Percentiles rank a stretch among this genome's conserved stretches.
phyloP scores from a whole-genome alignment of 2,329 filamentous ascomycete species.

The Cladosporium sp. region DNA sequence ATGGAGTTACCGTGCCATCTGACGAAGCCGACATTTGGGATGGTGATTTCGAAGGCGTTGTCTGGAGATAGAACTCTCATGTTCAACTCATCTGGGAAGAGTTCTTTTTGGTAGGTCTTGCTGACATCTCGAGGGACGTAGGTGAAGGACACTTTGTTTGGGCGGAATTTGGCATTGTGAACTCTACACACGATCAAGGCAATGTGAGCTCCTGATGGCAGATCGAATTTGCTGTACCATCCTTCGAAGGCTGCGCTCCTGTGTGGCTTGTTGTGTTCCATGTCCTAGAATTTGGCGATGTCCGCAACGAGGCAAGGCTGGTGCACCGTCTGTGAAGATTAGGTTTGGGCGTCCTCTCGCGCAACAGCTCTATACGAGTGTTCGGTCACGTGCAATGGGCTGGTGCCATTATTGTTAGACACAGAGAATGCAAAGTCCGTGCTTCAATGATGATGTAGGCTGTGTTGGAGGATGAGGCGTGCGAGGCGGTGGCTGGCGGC shows the following conservation, averaged over 20 bases:
- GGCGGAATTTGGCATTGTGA: constrained; percentile 35
- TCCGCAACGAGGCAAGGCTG: no score
- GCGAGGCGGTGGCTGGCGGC: background rate
- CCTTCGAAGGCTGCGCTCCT: constrained; percentile 43
- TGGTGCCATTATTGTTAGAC: background rate
- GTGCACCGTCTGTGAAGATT: no score
- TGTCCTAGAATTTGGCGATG: constrained; percentile 13
- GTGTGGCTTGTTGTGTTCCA: constrained; percentile 43
- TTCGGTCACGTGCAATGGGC: background rate
- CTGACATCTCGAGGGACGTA: constrained; percentile 39
- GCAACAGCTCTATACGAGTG: background rate
- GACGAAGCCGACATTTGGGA: constrained; percentile 39
- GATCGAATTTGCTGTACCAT: constrained; percentile 48
- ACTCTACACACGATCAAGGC: constrained; percentile 46
- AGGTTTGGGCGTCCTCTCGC: background rate
- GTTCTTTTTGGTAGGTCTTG: constrained; percentile 38
- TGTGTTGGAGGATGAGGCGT: background rate
- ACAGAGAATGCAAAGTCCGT: background rate
- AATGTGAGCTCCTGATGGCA: constrained; percentile 44
- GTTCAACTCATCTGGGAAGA: constrained; percentile 41
- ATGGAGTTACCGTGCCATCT: constrained; percentile 33
- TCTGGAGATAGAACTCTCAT: constrained; percentile 25
- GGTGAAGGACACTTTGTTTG: constrained; percentile 47
- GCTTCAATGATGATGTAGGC: background rate
- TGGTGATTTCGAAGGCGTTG: constrained; percentile 38